Evolutionary conservation across 129 eudicot species (phyloP), one percentile per base, ranked within the genome.

Genomic region (Glebionis coronaria): DNA sequence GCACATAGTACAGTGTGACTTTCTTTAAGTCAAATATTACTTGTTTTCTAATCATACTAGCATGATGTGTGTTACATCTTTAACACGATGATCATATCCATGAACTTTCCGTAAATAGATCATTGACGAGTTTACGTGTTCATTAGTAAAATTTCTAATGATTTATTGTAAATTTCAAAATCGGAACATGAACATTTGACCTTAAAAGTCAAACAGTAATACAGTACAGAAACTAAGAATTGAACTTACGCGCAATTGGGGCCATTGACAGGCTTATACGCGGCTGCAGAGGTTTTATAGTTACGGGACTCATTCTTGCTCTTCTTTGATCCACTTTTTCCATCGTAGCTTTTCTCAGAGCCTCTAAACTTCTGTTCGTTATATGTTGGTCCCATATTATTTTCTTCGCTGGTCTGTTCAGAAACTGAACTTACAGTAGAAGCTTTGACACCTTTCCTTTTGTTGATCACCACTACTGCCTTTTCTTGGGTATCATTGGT

Each of bases 221-320:
- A 61, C 42, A 35, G 2, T 35, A 9, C 42, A 49, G 56, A 52
- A 68, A 68, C 69, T 7, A 75, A 51, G 47, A 54, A 21, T 16
- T 53, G 45, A 73, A 79, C 97, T 80, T 77, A 86, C 97, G 94
- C 82, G 81, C 97, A 90, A 16, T 75, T 82, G 0, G 97, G 97
- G 10, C 88, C 85, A 67, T 81, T 81, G 18, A 78, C 10, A 13
- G 88, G 96, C 76, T 76, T 86, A 57, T 81, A 79, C 51, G 85
- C 65, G 28, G 80, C 74, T 71, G 66, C 60, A 72, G 50, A 76
- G 27, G 86, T 52, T 61, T 63, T 83, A 10, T 55, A 59, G 18
- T 46, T 70, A 21, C 54, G 47, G 20, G 40, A 50, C 47, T 68
- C 78, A 44, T 60, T 61, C 71, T 60, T 82, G 56, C 67, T 76